Conservation (phyloP, 2,329 filamentous ascomycete species). For the Allantophomopsis cytisporea region DNA sequence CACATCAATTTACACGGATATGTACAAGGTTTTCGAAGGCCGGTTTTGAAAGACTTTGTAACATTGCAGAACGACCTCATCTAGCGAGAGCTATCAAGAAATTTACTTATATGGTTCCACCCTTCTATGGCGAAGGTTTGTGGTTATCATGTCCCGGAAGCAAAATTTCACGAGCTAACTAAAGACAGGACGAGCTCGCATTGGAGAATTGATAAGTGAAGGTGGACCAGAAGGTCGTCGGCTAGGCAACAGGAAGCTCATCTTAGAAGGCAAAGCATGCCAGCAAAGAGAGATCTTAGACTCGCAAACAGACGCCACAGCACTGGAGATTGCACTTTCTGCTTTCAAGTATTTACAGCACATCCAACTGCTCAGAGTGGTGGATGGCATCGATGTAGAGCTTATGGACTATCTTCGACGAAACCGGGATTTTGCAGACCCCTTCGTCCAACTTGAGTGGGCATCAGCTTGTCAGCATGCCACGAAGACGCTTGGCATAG, state of each 20-base stretch:
- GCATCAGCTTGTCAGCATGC: constrained; percentile 47
- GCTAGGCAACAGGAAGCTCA: constrained; percentile 1
- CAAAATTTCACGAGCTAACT: neutral
- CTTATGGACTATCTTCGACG: constrained; percentile 36
- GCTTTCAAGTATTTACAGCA: constrained; percentile 48
- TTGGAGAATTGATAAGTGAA: constrained; percentile 1
- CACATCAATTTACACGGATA: constrained; percentile 35
- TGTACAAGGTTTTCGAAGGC: constrained; percentile 31
- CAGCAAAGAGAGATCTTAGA: constrained; percentile 12
- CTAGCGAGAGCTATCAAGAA: constrained; percentile 40
- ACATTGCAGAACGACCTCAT: constrained; percentile 31
- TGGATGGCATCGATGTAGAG: constrained; percentile 41
- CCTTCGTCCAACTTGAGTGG: constrained; percentile 41
- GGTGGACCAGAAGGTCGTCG: constrained; percentile 20
- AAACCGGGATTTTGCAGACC: constrained; percentile 26
- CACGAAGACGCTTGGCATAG: constrained; percentile 40
- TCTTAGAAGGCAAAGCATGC: constrained; percentile 7
- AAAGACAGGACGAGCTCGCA: too few species aligned
- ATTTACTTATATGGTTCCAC: constrained; percentile 45
- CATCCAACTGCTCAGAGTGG: constrained; percentile 48
- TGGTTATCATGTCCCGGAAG: neutral
- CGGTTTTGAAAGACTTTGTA: constrained; percentile 32
- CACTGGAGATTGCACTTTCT: constrained; percentile 10
- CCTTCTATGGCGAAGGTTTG: constrained; percentile 39
- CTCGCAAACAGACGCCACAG: constrained; percentile 7